These are phyloP conservation scores for Ceratocystis ficicola DNA, from an alignment of 2,329 filamentous ascomycete genomes.

Conservation along the genomic window DNA sequence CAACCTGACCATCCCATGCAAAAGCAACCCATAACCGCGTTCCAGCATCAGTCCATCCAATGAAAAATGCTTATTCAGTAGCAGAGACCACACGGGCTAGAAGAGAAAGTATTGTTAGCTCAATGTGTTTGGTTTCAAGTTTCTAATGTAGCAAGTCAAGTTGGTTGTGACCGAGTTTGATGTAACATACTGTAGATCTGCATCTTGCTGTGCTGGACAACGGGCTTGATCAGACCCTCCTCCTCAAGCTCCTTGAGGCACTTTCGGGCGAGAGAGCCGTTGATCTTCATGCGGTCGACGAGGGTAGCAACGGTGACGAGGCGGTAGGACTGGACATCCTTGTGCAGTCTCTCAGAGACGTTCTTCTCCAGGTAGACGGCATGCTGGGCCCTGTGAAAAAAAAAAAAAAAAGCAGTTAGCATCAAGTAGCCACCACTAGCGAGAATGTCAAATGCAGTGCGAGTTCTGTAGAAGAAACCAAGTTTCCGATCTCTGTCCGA, in stretches of 20 bases:
- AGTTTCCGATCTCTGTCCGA: no score
- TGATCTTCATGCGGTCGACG: conserved; percentile 99
- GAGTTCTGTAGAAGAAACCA: no score
- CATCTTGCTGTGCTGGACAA: conserved; percentile 93
- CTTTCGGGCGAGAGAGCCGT: conserved; percentile 86
- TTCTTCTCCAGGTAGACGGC: conserved; percentile 97
- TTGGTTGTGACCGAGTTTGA: neutral
- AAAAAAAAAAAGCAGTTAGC: conserved; percentile 14
- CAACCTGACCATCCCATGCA: conserved; percentile 22
- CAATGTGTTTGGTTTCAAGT: neutral
- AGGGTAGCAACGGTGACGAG: conserved; percentile 97
- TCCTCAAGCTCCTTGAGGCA: conserved; percentile 90
- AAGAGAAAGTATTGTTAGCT: conserved; percentile 16
- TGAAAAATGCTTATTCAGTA: conserved; percentile 20
- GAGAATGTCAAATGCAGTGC: no score
- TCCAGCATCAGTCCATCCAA: conserved; percentile 20
- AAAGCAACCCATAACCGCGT: conserved; percentile 22
- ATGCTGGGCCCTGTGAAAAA: conserved; percentile 66
- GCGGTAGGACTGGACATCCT: conserved; percentile 99
- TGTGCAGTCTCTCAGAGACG: conserved; percentile 96
- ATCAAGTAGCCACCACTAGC: neutral
- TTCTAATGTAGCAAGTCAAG: neutral
- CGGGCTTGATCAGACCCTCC: conserved; percentile 96
- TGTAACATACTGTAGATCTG: conserved; percentile 76
- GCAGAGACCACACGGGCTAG: conserved; percentile 21